phyloP scores from a whole-genome alignment of 805 yeast species.

The Yueomyces sp. region DNA sequence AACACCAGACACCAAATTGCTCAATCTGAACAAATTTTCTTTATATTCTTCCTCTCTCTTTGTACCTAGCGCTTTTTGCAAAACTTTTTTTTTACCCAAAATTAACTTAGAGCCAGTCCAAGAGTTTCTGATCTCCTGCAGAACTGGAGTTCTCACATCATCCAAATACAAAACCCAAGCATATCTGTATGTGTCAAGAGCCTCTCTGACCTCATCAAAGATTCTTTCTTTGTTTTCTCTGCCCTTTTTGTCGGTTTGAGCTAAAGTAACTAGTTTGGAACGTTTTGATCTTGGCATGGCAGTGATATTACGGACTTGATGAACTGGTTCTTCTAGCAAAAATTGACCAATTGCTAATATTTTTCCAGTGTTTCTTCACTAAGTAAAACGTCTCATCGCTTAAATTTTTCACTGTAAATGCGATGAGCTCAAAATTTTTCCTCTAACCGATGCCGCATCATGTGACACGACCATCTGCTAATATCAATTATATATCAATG shows the following conservation, averaged over 20 bases:
- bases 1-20: constrained; percentile 56
- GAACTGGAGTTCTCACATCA: constrained; percentile 89
- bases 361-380: no score
- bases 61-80: constrained; percentile 85
- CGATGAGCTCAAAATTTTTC: no score
- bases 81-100: constrained; percentile 85
- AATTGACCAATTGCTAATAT: no score
- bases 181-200: constrained; percentile 63
- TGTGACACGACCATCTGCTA: no score
- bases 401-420: no score
- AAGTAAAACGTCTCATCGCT: no score
- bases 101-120: constrained; percentile 86
- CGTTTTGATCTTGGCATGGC: constrained; percentile 93
- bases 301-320: not conserved
- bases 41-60: constrained; percentile 81
- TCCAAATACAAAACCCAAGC: constrained; percentile 79
- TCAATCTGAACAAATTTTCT: constrained; percentile 63
- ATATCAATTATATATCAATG: no score
- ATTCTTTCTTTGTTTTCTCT: constrained; percentile 82
- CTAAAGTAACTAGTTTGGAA: constrained; percentile 87
- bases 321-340: no score
- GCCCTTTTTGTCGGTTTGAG: constrained; percentile 94
- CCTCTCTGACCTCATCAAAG: constrained; percentile 78
- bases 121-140: constrained; percentile 83
- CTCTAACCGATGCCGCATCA: no score